Conservation (phyloP, 164 flowering plant genomes). For the Buxus sempervirens region DNA sequence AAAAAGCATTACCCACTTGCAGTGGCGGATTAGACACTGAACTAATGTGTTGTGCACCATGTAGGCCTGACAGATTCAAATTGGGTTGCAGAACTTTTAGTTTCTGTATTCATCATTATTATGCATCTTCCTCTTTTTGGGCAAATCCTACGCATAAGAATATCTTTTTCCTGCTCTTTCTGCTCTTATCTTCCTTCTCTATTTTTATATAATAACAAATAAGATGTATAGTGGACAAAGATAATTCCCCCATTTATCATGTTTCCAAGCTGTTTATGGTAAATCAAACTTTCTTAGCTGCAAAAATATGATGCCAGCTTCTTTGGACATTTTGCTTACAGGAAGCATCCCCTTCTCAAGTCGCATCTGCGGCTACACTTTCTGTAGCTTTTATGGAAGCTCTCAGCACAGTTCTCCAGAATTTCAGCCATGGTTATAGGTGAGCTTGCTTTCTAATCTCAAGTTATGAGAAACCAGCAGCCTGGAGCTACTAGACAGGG, state of each 20-base stretch:
- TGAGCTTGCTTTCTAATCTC: constrained; percentile 19
- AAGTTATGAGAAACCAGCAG: not conserved
- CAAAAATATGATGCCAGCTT: constrained; percentile 10
- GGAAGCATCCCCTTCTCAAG: constrained; percentile 93
- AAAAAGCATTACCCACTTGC: no score
- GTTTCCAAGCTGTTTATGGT: not conserved
- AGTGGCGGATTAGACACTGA: no score
- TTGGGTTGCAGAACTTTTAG: no score
- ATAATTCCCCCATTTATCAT: not conserved
- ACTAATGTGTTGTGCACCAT: no score
- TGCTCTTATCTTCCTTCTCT: no score
- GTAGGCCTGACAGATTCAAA: no score
- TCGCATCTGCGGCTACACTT: constrained; percentile 90
- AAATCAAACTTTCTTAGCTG: not conserved
- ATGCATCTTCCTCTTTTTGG: no score
- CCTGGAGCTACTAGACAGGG: no score
- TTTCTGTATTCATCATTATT: no score
- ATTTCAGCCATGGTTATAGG: constrained; percentile 71
- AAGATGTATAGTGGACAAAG: not conserved
- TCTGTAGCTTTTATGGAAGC: constrained; percentile 98
- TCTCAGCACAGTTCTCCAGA: constrained; percentile 65
- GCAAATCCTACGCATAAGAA: no score
- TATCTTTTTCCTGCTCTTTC: no score
- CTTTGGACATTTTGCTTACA: constrained; percentile 20
- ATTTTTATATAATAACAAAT: no score